Conservation (phyloP, 495 filamentous ascomycete genomes). For the Penicillium cataractarum region DNA sequence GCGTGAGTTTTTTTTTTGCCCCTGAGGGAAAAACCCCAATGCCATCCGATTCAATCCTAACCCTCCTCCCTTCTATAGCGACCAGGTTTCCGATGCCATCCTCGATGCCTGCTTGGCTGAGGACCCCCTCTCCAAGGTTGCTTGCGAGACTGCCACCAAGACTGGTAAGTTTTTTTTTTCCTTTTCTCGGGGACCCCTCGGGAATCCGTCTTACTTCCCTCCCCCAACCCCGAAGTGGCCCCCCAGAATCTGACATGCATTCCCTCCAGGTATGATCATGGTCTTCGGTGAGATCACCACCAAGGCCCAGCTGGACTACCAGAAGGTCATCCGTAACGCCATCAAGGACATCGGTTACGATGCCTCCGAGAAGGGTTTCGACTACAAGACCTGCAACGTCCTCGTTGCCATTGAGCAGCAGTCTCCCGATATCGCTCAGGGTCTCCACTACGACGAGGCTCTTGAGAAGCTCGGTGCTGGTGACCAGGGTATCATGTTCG, state of each 20-base stretch:
- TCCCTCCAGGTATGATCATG: conserved; percentile 82
- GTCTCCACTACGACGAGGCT: conserved; percentile 94
- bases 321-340: conserved; percentile 91
- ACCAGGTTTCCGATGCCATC: conserved; percentile 97
- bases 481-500: conserved; percentile 99
- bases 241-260: conserved; percentile 24
- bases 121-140: conserved; percentile 97
- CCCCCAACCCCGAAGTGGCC: conserved; percentile 1
- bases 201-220: background rate
- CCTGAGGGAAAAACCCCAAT: conserved; percentile 9
- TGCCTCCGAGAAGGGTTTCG: conserved; percentile 94
- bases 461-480: conserved; percentile 97
- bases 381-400: conserved; percentile 99
- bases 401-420: conserved; percentile 99
- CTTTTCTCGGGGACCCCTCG: background rate
- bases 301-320: conserved; percentile 93
- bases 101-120: conserved; percentile 95
- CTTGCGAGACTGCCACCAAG: conserved; percentile 99
- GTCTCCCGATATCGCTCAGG: conserved; percentile 97
- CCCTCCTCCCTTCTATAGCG: conserved; percentile 44
- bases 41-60: conserved; percentile 5
- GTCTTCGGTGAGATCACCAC: conserved; percentile 99
- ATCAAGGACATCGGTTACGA: conserved; percentile 99
- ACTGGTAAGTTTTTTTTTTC: conserved; percentile 60
- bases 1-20: conserved; percentile 55